Conservation (phyloP, 1,284 basidiomycete genomes). For the Xerocomus nothofagi region DNA sequence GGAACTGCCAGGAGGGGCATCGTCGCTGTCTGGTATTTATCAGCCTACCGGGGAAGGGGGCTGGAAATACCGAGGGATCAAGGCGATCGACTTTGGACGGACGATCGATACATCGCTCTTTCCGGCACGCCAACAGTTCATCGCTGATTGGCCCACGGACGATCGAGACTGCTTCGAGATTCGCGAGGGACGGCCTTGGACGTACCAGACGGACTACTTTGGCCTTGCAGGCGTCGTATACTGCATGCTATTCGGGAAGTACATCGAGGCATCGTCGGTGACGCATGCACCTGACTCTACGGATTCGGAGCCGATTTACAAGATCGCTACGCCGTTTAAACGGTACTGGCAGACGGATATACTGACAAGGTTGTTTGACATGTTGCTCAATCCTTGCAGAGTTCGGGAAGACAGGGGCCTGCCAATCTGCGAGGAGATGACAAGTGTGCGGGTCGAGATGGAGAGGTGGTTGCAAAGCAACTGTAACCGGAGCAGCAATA, state of each 20-base stretch:
- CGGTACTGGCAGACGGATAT: conserved; percentile 94
- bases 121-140: conserved; percentile 72
- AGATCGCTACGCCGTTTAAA: conserved; percentile 79
- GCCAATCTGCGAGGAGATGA: conserved; percentile 73
- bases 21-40: conserved; percentile 77
- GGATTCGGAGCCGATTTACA: conserved; percentile 46
- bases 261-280: conserved; percentile 75
- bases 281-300: conserved; percentile 36
- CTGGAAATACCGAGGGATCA: conserved; percentile 88
- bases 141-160: conserved; percentile 88
- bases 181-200: conserved; percentile 83
- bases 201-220: conserved; percentile 94
- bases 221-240: conserved; percentile 92
- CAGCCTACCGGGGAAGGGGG: conserved; percentile 74
- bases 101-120: conserved; percentile 86
- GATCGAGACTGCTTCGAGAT: conserved; percentile 91
- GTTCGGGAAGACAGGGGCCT: conserved; percentile 55
- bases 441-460: conserved; percentile 72
- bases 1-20: conserved; percentile 68
- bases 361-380: conserved; percentile 85
- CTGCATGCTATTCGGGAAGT: conserved; percentile 95
- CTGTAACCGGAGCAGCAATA: conserved; percentile 86
- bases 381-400: conserved; percentile 78
- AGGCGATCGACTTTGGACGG: conserved; percentile 95
- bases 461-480: conserved; percentile 82